These are phyloP conservation scores for Dothideomycetes sp. DNA, from an alignment of 2,329 filamentous ascomycete species.

Conservation along the genomic window DNA sequence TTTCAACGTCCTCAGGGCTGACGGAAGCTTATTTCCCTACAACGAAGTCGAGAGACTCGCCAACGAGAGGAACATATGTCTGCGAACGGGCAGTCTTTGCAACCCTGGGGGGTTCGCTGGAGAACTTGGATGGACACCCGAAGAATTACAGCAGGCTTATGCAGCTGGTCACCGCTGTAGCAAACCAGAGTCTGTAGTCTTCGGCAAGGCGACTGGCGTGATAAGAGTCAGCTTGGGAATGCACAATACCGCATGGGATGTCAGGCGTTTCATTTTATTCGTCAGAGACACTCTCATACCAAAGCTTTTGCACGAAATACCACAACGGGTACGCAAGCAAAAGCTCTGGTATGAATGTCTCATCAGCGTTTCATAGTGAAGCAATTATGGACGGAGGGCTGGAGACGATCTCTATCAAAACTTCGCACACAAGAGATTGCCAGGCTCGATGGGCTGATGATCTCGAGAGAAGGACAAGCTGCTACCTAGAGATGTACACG, in stretches of 20 bases:
- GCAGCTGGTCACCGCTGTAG: slow-evolving; percentile 48
- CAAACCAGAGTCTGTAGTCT: slow-evolving; percentile 41
- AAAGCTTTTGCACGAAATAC: too few relatives aligned
- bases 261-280: slow-evolving; percentile 21
- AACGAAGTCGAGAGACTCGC: slow-evolving; percentile 49
- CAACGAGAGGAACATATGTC: slow-evolving; percentile 44
- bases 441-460: not conserved
- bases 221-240: slow-evolving; percentile 51
- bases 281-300: too few relatives aligned
- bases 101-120: slow-evolving; percentile 41
- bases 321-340: slow-evolving; percentile 2
- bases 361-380: slow-evolving; percentile 2
- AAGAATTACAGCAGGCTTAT: slow-evolving; percentile 44
- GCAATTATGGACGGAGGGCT: slow-evolving; percentile 1
- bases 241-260: slow-evolving; percentile 45
- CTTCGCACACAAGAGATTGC: not conserved
- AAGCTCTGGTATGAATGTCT: slow-evolving; percentile 2
- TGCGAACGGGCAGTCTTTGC: slow-evolving; percentile 48
- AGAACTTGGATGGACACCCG: slow-evolving; percentile 38
- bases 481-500: not conserved
- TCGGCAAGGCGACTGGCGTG: slow-evolving; percentile 47
- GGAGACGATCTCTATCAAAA: slow-evolving; percentile 2
- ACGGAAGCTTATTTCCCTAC: slow-evolving; percentile 45
- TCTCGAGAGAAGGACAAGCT: not conserved
- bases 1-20: slow-evolving; percentile 47